phyloP scores from a whole-genome alignment of 179 eudicot species.

The Pouteria campechiana region DNA sequence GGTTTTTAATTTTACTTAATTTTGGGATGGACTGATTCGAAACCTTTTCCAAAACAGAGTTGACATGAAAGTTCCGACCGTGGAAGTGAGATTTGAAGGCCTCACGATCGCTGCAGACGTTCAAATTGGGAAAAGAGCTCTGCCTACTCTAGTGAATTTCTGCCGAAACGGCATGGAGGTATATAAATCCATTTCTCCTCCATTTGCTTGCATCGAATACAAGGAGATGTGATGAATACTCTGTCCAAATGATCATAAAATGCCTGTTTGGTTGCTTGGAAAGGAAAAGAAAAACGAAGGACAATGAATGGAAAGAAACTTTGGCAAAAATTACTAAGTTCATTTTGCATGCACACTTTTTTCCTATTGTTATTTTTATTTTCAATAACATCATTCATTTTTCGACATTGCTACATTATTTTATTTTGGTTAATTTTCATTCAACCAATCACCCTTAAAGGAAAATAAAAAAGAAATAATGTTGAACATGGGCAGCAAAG shows the following conservation, averaged over 20 bases:
- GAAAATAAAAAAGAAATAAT: too few relatives aligned
- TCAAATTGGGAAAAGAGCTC: constrained; percentile 69
- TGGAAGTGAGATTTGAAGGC: constrained; percentile 72
- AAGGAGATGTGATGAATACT: too few relatives aligned
- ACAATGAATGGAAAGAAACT: too few relatives aligned
- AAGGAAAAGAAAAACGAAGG: too few relatives aligned
- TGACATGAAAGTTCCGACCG: constrained; percentile 60
- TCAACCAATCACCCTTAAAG: not conserved
- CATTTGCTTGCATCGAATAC: not conserved
- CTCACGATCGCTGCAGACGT: constrained; percentile 47
- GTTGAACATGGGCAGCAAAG: too few relatives aligned
- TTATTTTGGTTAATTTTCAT: not conserved
- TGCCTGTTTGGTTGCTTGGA: too few relatives aligned
- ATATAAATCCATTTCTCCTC: not conserved
- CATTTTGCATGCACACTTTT: too few relatives aligned
- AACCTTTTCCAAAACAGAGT: constrained; percentile 41
- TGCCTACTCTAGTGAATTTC: constrained; percentile 70
- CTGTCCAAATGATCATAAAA: too few relatives aligned
- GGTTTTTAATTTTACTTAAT: not conserved
- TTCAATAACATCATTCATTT: too few relatives aligned
- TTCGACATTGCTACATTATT: not conserved
- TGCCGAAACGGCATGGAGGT: constrained; percentile 68
- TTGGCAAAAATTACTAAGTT: too few relatives aligned
- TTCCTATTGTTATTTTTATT: too few relatives aligned
- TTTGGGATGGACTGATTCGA: too few relatives aligned